Percentiles rank a stretch among this genome's conserved stretches.
Conservation (phyloP, 495 filamentous ascomycete species). For the Penicillium silybi region DNA sequence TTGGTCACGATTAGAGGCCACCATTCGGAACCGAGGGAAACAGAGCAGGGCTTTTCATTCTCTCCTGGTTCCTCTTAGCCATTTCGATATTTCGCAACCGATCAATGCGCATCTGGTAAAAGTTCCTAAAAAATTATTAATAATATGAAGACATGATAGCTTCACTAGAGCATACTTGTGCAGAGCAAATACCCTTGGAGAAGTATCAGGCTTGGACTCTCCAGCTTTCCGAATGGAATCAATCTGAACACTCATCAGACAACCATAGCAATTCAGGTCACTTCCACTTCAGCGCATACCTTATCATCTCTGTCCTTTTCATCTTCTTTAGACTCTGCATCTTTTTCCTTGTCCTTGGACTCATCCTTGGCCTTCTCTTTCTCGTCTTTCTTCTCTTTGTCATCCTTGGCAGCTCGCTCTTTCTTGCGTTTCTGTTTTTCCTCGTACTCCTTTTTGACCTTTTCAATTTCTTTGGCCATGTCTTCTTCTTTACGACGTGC, state of each 20-base stretch:
- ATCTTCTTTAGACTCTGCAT: conserved; percentile 23
- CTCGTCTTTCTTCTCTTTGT: conserved; percentile 49
- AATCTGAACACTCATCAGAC: conserved; percentile 22
- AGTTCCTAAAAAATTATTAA: conserved; percentile 47
- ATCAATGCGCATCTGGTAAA: conserved; percentile 81
- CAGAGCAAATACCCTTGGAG: conserved; percentile 76
- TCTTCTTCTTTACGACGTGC: conserved; percentile 62
- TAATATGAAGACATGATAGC: neutral
- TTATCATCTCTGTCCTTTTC: conserved; percentile 58
- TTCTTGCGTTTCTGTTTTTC: conserved; percentile 40
- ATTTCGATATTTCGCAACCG: conserved; percentile 74
- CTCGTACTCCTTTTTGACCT: conserved; percentile 58
- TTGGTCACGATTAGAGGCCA: conserved; percentile 38
- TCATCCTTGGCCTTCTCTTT: conserved; percentile 46
- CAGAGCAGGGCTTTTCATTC: conserved; percentile 68
- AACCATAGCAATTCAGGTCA: neutral
- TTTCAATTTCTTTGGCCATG: conserved; percentile 68
- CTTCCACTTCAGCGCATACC: conserved; percentile 21
- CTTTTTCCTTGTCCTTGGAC: conserved; percentile 38
- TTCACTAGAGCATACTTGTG: conserved; percentile 62
- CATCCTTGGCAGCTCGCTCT: conserved; percentile 24
- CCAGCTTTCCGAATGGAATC: conserved; percentile 34
- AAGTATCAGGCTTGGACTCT: conserved; percentile 36
- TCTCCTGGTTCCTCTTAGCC: conserved; percentile 76
- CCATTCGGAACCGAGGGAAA: conserved; percentile 83